Evolutionary conservation across 345 rosid species (phyloP), one percentile per base, ranked within the genome.

Genomic region (Garcia nutans): DNA sequence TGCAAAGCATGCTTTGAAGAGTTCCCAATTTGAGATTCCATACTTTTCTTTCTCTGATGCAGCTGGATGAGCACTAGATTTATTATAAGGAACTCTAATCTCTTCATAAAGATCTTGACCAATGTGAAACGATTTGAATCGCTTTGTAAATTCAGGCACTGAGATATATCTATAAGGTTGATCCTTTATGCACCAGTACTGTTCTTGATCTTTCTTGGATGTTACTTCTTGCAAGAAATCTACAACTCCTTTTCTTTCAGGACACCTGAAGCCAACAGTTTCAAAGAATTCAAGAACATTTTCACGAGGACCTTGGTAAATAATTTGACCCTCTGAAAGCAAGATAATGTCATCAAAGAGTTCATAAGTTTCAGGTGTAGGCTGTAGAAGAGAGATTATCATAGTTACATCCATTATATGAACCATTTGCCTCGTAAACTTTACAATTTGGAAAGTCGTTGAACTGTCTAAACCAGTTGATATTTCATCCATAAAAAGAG

Each of bases 391-490:
- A 66, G 93, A 86, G 58, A 88, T 79, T 31, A 86, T 70, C 87
- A 85, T 86, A 5, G 91, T 89, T 23, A 84, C 83, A 61, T 88
- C 90, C 87, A 84, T 86, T 75, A 86, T 86, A 20, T 84, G 93
- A 71, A 85, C 93, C 87, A 88, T 88, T 72, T 89, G 91, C 68
- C 84, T 85, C 90, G 88, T 78, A 68, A 76, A 85, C 71, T 78
- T 82, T 22, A 85, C 80, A 65, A 88, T 88, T 66, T 89, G 90
- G 73, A 72, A 89, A 49, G 90, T 88, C n/a, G 90, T 88, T 20
- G 91, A 86, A 68, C 93, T 89, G 77, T 89, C 93, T 23, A 89
- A 63, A 55, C 91, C 91, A 2, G 91, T 89, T 55, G 91, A 89
- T 85, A 87, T 86, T 54, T 86, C 93, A 75, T 89, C 91, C 91